These are phyloP conservation scores for Dactylellina drechsleri DNA, from an alignment of 2,329 filamentous ascomycete species.

Conservation along the genomic window DNA sequence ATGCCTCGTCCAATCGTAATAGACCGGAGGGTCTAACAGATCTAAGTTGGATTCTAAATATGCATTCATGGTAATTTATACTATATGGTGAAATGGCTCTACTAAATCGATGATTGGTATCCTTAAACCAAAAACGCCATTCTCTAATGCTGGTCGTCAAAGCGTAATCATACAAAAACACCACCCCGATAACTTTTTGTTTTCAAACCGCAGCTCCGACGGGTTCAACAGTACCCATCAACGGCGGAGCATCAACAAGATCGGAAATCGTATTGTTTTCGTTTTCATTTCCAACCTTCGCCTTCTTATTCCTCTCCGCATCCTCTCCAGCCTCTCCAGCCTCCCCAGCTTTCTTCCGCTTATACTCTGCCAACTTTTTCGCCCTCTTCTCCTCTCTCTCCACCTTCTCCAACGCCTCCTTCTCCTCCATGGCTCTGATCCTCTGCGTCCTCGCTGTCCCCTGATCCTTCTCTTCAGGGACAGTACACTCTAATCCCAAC, in stretches of 20 bases:
- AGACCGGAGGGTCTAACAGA: too few species aligned
- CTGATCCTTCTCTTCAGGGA: slow-evolving; percentile 71
- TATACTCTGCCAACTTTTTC: slow-evolving; percentile 57
- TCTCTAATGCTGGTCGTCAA: slow-evolving; percentile 33
- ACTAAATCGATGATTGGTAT: neutral
- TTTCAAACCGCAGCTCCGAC: slow-evolving; percentile 17
- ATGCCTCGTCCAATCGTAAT: too few species aligned
- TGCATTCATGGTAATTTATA: neutral
- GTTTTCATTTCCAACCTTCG: slow-evolving; percentile 18
- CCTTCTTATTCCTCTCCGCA: slow-evolving; percentile 21
- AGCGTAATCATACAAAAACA: slow-evolving; percentile 38
- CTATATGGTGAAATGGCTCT: slow-evolving; percentile 1
- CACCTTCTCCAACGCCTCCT: slow-evolving; percentile 41
- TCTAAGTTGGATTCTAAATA: neutral
- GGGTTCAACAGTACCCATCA: slow-evolving; percentile 11
- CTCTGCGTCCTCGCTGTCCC: slow-evolving; percentile 61
- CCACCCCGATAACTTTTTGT: slow-evolving; percentile 5
- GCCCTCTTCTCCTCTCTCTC: slow-evolving; percentile 46
- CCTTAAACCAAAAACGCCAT: slow-evolving; percentile 30
- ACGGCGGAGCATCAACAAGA: slow-evolving; percentile 15
- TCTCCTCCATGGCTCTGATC: slow-evolving; percentile 26
- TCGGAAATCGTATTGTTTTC: neutral
- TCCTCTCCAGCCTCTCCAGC: neutral
- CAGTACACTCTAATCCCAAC: slow-evolving; percentile 72
- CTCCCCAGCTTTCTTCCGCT: slow-evolving; percentile 60